These are phyloP conservation scores for Phytophthora pini DNA, from an alignment of 352 stramenopile species.

Conservation along the genomic window DNA sequence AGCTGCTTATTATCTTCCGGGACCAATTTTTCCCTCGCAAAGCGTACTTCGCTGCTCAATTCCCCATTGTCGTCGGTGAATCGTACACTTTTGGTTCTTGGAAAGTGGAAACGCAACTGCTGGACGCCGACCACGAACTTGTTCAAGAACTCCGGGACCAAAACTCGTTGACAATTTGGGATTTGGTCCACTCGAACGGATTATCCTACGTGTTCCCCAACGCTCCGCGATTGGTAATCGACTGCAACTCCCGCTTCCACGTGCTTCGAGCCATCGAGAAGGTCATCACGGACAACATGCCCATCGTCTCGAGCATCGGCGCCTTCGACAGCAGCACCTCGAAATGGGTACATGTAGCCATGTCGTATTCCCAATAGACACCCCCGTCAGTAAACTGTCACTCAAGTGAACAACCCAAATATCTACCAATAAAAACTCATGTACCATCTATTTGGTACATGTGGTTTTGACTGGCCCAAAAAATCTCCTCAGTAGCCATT, in stretches of 20 bases:
- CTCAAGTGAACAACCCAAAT: not conserved
- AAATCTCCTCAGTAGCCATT: no score
- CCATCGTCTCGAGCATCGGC: constrained; percentile 60
- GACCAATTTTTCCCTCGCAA: constrained; percentile 69
- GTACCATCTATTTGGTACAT: constrained; percentile 3
- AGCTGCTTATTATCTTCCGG: constrained; percentile 81
- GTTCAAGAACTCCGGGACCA: constrained; percentile 34
- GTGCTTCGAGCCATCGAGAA: constrained; percentile 72
- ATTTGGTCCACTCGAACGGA: constrained; percentile 54
- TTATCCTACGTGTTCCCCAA: constrained; percentile 73
- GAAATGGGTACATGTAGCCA: constrained; percentile 54
- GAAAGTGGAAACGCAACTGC: constrained; percentile 50
- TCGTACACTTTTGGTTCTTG: constrained; percentile 65
- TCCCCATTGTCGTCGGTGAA: constrained; percentile 38
- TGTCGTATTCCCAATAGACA: constrained; percentile 40
- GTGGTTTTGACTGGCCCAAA: constrained; percentile 14
- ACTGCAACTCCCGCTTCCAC: constrained; percentile 59
- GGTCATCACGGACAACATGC: constrained; percentile 76
- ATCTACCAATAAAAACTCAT: constrained; percentile 18
- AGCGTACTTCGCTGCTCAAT: constrained; percentile 25
- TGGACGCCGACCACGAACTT: constrained; percentile 27
- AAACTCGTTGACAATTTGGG: constrained; percentile 61
- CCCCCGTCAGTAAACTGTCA: constrained; percentile 8
- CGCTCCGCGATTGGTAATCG: constrained; percentile 58
- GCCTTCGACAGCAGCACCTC: constrained; percentile 39